Evolutionary conservation across 148 eudicot genomes (phyloP).

Genomic region (Chenopodium formosanum): DNA sequence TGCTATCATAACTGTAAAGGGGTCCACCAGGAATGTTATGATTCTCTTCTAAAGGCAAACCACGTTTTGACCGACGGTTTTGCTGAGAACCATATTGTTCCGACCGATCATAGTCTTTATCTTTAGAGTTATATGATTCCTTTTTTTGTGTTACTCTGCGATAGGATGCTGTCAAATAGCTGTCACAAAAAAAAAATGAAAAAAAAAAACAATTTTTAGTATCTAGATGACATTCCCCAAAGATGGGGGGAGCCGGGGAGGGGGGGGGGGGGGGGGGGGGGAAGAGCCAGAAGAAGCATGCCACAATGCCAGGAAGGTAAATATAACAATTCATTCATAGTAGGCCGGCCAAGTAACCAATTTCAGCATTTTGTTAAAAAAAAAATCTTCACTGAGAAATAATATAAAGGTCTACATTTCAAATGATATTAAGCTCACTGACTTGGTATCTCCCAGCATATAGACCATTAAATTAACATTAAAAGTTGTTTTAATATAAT

Average conservation of each 20-base stretch:
- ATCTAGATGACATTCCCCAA: slow-evolving; percentile 14
- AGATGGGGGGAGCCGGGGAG: neutral
- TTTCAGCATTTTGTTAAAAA: neutral
- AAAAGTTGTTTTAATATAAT: neutral
- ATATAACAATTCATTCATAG: neutral
- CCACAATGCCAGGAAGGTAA: neutral
- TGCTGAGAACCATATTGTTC: slow-evolving; percentile 32
- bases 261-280: neutral
- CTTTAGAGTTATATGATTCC: slow-evolving; percentile 45
- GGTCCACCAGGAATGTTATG: slow-evolving; percentile 47
- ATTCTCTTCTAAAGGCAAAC: slow-evolving; percentile 34
- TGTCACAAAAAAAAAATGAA: slow-evolving; percentile 36
- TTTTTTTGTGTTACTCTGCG: slow-evolving; percentile 59
- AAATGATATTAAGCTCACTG: neutral
- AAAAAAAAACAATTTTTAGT: slow-evolving; percentile 4
- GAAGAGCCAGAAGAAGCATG: slow-evolving; percentile 1
- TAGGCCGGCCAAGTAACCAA: neutral
- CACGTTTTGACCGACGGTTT: slow-evolving; percentile 30
- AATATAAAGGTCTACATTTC: neutral
- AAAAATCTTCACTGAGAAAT: neutral
- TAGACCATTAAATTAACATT: neutral
- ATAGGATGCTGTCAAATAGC: slow-evolving; percentile 82
- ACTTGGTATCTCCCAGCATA: neutral
- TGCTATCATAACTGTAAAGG: slow-evolving; percentile 65
- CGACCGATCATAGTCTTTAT: slow-evolving; percentile 29